phyloP scores from a whole-genome alignment of 768 basidiomycete genomes.

The Leccinum variicolor region DNA sequence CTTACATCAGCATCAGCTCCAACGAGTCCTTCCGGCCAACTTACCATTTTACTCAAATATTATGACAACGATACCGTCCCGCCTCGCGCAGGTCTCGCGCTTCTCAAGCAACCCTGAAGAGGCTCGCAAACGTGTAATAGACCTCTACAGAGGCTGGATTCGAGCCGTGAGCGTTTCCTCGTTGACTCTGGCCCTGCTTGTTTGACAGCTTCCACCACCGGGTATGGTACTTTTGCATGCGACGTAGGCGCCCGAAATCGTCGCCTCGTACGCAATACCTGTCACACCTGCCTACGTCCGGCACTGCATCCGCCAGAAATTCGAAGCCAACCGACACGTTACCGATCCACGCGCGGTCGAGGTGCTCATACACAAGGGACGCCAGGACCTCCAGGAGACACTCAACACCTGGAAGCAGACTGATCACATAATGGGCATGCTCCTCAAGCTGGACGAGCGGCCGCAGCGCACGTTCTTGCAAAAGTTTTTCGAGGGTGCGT shows the following conservation, averaged over 20 bases:
- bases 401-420: slow-evolving; percentile 92
- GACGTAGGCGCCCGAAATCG: slow-evolving; percentile 88
- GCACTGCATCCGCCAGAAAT: slow-evolving; percentile 77
- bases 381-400: slow-evolving; percentile 90
- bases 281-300: slow-evolving; percentile 76
- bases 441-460: slow-evolving; percentile 49
- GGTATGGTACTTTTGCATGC: background rate
- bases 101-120: slow-evolving; percentile 56
- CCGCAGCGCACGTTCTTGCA: slow-evolving; percentile 65
- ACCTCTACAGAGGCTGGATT: slow-evolving; percentile 92
- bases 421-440: slow-evolving; percentile 73
- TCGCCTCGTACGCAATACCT: slow-evolving; percentile 76
- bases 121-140: slow-evolving; percentile 63
- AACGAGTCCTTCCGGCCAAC: slow-evolving; percentile 3
- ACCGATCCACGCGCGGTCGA: slow-evolving; percentile 83
- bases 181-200: background rate
- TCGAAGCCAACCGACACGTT: slow-evolving; percentile 82
- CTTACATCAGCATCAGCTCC: slow-evolving; percentile 16
- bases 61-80: slow-evolving; percentile 86
- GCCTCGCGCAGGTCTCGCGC: slow-evolving; percentile 70
- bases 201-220: background rate
- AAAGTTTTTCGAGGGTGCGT: slow-evolving; percentile 80
- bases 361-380: slow-evolving; percentile 77
- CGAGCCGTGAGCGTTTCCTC: slow-evolving; percentile 59
- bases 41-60: background rate